Evolutionary conservation across 2,329 filamentous ascomycete species (phyloP).

Genomic region (Cercospora berteroae): DNA sequence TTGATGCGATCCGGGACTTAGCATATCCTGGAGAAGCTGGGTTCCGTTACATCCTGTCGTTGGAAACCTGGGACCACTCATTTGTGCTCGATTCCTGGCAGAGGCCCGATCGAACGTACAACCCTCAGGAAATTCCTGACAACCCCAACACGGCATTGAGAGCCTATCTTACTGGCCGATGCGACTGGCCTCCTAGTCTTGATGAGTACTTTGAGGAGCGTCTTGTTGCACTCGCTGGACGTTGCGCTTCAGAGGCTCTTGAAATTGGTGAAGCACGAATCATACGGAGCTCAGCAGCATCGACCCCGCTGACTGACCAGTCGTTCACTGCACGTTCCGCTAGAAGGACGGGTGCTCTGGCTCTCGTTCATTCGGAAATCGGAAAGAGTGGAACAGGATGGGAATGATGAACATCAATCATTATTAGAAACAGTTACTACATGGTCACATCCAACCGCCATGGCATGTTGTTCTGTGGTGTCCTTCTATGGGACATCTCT

Average conservation of each 20-base stretch:
- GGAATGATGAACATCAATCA: neutral
- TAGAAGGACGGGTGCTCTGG: neutral
- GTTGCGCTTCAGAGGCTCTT: neutral
- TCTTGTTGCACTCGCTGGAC: neutral
- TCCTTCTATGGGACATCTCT: neutral
- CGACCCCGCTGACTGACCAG: neutral
- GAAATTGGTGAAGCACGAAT: neutral
- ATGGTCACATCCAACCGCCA: neutral
- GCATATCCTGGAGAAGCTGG: neutral
- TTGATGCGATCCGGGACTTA: neutral
- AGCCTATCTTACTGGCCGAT: neutral
- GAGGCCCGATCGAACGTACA: neutral
- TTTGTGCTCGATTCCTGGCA: neutral
- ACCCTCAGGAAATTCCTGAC: neutral
- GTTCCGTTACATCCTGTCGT: neutral
- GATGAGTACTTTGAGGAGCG: neutral
- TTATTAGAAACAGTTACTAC: slow-evolving; percentile 3
- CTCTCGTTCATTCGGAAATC: neutral
- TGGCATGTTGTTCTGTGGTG: neutral
- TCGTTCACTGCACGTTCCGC: too few species aligned
- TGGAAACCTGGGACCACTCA: neutral
- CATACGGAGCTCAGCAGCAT: neutral
- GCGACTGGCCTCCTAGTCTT: neutral
- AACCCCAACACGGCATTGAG: neutral
- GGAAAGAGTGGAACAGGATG: neutral